Percentiles rank a stretch among this genome's conserved stretches.
phyloP scores from a whole-genome alignment of 169 alveolate species.

The Miamiensis avidus region DNA sequence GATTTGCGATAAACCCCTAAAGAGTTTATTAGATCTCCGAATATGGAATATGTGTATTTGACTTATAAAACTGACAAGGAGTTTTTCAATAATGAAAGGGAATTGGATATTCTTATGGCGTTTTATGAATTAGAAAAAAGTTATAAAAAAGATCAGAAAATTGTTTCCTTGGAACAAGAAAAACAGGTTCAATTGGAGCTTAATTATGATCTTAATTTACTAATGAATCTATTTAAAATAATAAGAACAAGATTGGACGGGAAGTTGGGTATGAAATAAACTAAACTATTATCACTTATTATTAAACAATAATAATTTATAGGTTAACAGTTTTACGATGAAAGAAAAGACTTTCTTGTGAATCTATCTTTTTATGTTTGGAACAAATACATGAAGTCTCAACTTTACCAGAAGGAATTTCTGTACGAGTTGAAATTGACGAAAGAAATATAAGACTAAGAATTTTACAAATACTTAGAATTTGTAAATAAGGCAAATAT shows the following conservation, averaged over 20 bases:
- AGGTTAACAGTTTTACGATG: slow-evolving; percentile 49
- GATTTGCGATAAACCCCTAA: slow-evolving; percentile 67
- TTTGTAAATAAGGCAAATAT: slow-evolving; percentile 21
- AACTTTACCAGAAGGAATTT: slow-evolving; percentile 39
- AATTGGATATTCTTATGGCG: slow-evolving; percentile 50
- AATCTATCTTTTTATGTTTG: slow-evolving; percentile 43
- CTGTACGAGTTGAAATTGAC: slow-evolving; percentile 45
- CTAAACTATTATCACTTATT: too few species aligned
- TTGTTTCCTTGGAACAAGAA: slow-evolving; percentile 28
- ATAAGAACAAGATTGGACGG: slow-evolving; percentile 54
- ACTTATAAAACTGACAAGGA: slow-evolving; percentile 67
- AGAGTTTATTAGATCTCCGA: slow-evolving; percentile 63
- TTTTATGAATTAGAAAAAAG: slow-evolving; percentile 51
- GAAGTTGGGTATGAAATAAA: slow-evolving; percentile 1
- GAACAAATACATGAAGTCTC: slow-evolving; percentile 49
- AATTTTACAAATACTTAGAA: slow-evolving; percentile 33
- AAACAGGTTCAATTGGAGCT: slow-evolving; percentile 32
- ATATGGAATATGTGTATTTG: slow-evolving; percentile 63
- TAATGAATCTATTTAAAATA: slow-evolving; percentile 44
- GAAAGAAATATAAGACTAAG: slow-evolving; percentile 50
- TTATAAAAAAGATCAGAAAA: slow-evolving; percentile 15
- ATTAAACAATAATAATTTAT: slow-evolving; percentile 3
- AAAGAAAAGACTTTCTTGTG: slow-evolving; percentile 56
- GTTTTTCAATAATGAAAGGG: slow-evolving; percentile 59
- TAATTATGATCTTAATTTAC: slow-evolving; percentile 47